Evolutionary conservation across 371 early-diverging fungal species (phyloP).

Genomic region (Scutellospora calospora): DNA sequence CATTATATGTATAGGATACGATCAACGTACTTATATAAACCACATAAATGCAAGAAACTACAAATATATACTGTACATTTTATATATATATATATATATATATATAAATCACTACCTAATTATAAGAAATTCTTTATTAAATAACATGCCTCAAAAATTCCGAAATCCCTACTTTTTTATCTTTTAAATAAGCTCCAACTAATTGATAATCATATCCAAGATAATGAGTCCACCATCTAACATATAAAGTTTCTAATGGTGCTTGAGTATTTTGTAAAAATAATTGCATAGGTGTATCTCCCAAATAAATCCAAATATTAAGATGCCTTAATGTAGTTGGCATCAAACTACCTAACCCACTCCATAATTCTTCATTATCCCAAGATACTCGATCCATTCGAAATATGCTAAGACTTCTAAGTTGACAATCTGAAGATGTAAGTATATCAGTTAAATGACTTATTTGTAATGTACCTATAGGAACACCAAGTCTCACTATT

Average conservation of each 20-base stretch:
- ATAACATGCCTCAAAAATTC: constrained; percentile 19
- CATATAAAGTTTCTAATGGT: constrained; percentile 36
- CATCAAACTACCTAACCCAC: constrained; percentile 29
- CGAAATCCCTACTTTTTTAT: constrained; percentile 5
- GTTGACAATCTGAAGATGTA: constrained; percentile 3
- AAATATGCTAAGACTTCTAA: constrained; percentile 36
- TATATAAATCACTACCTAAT: too few relatives aligned
- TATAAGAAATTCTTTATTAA: neutral
- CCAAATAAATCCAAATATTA: constrained; percentile 37
- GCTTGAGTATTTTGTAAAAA: constrained; percentile 36
- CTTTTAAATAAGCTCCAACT: constrained; percentile 22
- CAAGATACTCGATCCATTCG: constrained; percentile 4
- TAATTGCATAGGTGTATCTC: constrained; percentile 23
- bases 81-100: too few relatives aligned
- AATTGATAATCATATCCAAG: constrained; percentile 26
- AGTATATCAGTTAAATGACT: constrained; percentile 23
- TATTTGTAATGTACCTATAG: constrained; percentile 18
- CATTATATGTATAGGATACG: too few relatives aligned
- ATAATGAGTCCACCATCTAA: constrained; percentile 30
- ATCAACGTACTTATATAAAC: too few relatives aligned
- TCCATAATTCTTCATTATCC: constrained; percentile 26
- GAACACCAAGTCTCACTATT: constrained; percentile 16
- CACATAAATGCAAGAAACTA: too few relatives aligned
- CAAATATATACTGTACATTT: too few relatives aligned
- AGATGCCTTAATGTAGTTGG: constrained; percentile 33